phyloP scores from a whole-genome alignment of 352 stramenopile species.

The Globisporangium barbulae region DNA sequence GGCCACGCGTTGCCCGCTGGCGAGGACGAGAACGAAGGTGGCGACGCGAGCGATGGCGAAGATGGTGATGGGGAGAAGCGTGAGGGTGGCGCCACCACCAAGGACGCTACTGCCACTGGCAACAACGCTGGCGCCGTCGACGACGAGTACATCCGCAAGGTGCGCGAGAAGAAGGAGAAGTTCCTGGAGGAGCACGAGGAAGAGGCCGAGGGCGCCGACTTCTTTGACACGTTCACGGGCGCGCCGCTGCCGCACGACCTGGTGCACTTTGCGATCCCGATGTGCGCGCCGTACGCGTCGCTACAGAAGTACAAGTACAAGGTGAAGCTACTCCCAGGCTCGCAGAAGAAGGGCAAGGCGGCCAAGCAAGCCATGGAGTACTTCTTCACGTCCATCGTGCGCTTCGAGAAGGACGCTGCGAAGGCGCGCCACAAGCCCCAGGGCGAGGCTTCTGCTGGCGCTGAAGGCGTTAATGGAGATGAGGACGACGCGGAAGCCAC shows the following conservation, averaged over 20 bases:
- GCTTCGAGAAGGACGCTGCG: conserved; percentile 54
- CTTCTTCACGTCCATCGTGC: conserved; percentile 69
- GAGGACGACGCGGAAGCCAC: conserved; percentile 32
- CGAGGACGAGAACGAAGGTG: conserved; percentile 22
- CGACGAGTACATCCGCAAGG: conserved; percentile 66
- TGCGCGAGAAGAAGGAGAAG: conserved; percentile 83
- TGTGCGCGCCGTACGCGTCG: conserved; percentile 88
- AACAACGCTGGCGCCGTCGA: conserved; percentile 20
- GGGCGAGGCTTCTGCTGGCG: background rate
- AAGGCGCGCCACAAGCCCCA: conserved; percentile 11
- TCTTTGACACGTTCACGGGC: conserved; percentile 86
- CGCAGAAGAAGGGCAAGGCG: conserved; percentile 90
- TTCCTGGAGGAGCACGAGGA: conserved; percentile 83
- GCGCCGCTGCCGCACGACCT: conserved; percentile 76
- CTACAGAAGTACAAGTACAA: conserved; percentile 91
- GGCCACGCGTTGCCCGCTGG: conserved; percentile 45
- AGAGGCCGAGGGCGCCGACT: conserved; percentile 68
- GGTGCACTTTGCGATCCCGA: conserved; percentile 87
- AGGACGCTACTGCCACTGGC: conserved; percentile 18
- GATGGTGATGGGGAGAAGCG: background rate
- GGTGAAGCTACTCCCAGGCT: conserved; percentile 89
- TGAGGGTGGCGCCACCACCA: background rate
- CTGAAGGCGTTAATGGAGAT: background rate
- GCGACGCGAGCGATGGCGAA: conserved; percentile 16
- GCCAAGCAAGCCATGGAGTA: conserved; percentile 86